phyloP scores from a whole-genome alignment of 2,329 filamentous ascomycete species.

The Torrubiella hemipterigena region DNA sequence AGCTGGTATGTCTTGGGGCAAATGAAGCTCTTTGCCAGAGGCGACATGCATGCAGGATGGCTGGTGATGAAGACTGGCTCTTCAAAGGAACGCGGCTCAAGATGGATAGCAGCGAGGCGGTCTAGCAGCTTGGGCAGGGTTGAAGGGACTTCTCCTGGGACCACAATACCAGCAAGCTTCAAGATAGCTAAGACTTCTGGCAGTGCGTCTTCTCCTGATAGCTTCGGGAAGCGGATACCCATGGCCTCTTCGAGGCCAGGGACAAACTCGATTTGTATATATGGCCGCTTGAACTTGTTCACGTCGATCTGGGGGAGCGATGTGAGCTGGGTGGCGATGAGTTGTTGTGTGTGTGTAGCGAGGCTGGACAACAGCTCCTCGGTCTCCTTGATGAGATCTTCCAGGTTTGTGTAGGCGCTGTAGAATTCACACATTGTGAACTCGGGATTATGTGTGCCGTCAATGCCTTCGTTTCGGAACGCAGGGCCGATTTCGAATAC shows the following conservation, averaged over 20 bases:
- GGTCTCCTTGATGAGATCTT: conserved; percentile 64
- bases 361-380: conserved; percentile 56
- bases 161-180: conserved; percentile 45
- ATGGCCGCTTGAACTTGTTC: conserved; percentile 38
- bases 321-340: conserved; percentile 31
- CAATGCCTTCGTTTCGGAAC: conserved; percentile 89
- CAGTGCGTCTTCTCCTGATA: conserved; percentile 42
- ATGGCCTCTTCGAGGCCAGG: conserved; percentile 62
- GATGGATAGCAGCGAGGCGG: conserved; percentile 59
- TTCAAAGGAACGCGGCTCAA: conserved; percentile 62
- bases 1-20: conserved; percentile 57
- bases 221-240: conserved; percentile 51
- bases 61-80: conserved; percentile 75
- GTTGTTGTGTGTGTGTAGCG: conserved; percentile 33
- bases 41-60: conserved; percentile 83
- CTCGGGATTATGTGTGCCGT: conserved; percentile 89
- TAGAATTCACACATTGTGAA: conserved; percentile 99
- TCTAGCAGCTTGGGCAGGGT: conserved; percentile 66
- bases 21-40: conserved; percentile 75
- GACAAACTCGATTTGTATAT: conserved; percentile 67
- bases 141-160: conserved; percentile 51
- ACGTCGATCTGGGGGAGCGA: conserved; percentile 37
- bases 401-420: conserved; percentile 67
- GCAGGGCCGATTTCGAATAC: conserved; percentile 89
- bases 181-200: conserved; percentile 40